A percentile compares a stretch with the other conserved stretches of the same genome.
Conservation (phyloP, 1,139 yeast genomes). For the Taphrina wiesneri region DNA sequence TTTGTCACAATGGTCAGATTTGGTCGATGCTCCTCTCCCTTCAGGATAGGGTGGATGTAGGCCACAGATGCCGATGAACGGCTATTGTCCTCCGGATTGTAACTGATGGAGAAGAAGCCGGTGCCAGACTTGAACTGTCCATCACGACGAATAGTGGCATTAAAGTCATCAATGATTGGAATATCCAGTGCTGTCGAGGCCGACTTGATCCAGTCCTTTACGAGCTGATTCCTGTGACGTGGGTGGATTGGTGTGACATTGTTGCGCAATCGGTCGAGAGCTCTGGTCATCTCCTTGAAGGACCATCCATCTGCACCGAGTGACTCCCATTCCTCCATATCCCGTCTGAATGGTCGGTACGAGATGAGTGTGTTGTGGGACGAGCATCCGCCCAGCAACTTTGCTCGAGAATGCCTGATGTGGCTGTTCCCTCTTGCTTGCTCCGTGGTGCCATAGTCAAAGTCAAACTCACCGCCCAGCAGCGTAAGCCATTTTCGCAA, state of each 20-base stretch:
- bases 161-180: constrained; percentile 25
- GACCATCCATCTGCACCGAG: constrained; percentile 19
- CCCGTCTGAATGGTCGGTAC: constrained; percentile 25
- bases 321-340: constrained; percentile 23
- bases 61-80: constrained; percentile 21
- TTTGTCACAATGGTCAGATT: constrained; percentile 21
- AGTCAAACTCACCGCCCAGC: constrained; percentile 22
- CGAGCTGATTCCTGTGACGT: constrained; percentile 22
- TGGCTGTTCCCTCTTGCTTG: constrained; percentile 26
- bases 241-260: constrained; percentile 20
- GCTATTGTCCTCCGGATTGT: constrained; percentile 22
- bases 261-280: constrained; percentile 18
- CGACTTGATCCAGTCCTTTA: constrained; percentile 25
- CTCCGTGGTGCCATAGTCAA: constrained; percentile 26
- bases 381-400: constrained; percentile 24
- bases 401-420: constrained; percentile 25
- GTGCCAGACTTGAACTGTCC: constrained; percentile 23
- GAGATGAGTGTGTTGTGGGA: constrained; percentile 27
- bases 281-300: constrained; percentile 14
- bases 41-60: constrained; percentile 28
- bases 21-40: constrained; percentile 28
- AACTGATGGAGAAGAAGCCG: constrained; percentile 26
- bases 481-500: constrained; percentile 23
- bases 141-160: constrained; percentile 10
- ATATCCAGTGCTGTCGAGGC: constrained; percentile 17